Percentiles rank a stretch among this genome's conserved stretches.
Conservation (phyloP, 208 protist genomes). For the Acanthamoeba lugdunensis region DNA sequence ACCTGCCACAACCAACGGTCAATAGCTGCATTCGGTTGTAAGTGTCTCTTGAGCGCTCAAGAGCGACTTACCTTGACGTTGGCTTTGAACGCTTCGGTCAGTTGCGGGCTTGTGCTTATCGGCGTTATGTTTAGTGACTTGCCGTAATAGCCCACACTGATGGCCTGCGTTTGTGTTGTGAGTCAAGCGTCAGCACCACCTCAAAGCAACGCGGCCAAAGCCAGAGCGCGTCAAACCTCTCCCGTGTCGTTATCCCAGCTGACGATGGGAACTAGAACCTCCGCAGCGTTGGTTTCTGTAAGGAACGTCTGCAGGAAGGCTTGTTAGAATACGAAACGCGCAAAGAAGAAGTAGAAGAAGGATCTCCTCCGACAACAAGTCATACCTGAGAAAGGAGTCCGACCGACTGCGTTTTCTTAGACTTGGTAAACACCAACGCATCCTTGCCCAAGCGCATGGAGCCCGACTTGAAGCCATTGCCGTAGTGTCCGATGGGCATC, state of each 20-base stretch:
- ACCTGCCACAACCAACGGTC: background rate
- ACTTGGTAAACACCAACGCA: conserved; percentile 39
- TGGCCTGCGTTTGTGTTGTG: background rate
- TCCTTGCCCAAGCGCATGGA: conserved; percentile 58
- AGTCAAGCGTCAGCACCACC: background rate
- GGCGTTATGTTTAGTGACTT: background rate
- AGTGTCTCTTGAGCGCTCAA: too few relatives aligned
- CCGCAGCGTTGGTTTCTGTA: background rate
- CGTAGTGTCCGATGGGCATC: conserved; percentile 59
- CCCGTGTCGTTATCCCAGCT: conserved; percentile 45
- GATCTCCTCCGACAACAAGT: background rate
- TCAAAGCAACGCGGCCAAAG: background rate
- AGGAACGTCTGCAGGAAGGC: background rate
- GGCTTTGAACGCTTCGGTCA: conserved; percentile 14
- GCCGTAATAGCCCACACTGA: background rate
- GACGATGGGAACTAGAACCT: conserved; percentile 49
- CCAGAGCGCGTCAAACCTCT: background rate
- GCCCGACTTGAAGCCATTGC: conserved; percentile 53
- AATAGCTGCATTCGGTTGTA: too few relatives aligned
- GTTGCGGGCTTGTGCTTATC: background rate
- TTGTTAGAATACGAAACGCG: background rate
- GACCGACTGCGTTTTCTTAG: background rate
- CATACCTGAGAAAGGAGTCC: conserved; percentile 34
- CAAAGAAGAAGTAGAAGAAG: background rate
- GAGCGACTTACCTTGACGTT: background rate